Percentiles rank a stretch among this genome's conserved stretches.
Evolutionary conservation across 257 asterid genomes (phyloP).

Genomic region (Solanum sitiens): DNA sequence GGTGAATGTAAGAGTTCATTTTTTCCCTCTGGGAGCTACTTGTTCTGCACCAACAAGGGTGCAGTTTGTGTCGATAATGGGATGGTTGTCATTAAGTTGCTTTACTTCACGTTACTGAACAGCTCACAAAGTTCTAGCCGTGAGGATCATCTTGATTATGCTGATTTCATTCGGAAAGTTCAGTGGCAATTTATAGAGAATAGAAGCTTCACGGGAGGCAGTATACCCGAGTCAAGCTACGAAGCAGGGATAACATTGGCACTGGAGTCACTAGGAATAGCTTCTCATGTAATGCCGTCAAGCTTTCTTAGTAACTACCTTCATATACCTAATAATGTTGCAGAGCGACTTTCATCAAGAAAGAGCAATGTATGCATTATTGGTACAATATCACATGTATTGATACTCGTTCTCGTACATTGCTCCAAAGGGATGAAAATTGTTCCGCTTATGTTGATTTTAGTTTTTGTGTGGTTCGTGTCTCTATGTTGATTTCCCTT

Average conservation of each 20-base stretch:
- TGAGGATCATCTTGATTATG: conserved; percentile 56
- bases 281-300: conserved; percentile 26
- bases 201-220: conserved; percentile 20
- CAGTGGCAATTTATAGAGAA: conserved; percentile 37
- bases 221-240: conserved; percentile 39
- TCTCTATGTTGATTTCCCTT: not conserved
- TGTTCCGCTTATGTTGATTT: not conserved
- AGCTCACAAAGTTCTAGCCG: conserved; percentile 33
- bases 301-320: not conserved
- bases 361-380: not conserved
- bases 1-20: conserved; percentile 22
- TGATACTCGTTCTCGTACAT: not conserved
- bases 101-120: conserved; percentile 35
- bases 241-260: conserved; percentile 74
- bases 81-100: conserved; percentile 43
- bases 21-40: conserved; percentile 76
- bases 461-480: not conserved
- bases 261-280: conserved; percentile 47
- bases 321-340: not conserved
- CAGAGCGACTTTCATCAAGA: not conserved
- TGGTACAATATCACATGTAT: not conserved
- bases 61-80: conserved; percentile 63
- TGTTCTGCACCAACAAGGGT: conserved; percentile 66
- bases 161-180: conserved; percentile 22
- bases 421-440: not conserved